phyloP scores from a whole-genome alignment of 208 protist genomes.

The Acanthamoeba quina region DNA sequence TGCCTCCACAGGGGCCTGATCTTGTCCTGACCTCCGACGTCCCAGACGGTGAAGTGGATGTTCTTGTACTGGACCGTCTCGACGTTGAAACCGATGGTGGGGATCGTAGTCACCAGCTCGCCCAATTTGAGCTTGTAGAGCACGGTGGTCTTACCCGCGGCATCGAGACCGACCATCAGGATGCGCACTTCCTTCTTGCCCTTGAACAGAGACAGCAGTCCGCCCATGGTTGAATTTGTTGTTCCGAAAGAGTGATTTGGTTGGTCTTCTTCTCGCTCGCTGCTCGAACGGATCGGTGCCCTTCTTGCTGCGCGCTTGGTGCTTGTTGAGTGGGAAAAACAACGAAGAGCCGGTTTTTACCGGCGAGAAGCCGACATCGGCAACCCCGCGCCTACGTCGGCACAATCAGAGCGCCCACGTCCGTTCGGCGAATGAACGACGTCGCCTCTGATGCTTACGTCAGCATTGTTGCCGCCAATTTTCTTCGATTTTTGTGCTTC shows the following conservation, averaged over 20 bases:
- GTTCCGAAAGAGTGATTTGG: neutral
- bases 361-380: conserved; percentile 22
- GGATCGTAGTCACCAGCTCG: too few species aligned
- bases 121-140: conserved; percentile 84
- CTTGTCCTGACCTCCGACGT: conserved; percentile 88
- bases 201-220: conserved; percentile 62
- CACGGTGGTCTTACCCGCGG: conserved; percentile 95
- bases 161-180: conserved; percentile 63
- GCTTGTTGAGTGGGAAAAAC: neutral
- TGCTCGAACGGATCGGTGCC: neutral
- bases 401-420: neutral
- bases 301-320: neutral
- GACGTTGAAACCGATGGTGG: conserved; percentile 94
- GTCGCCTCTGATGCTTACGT: neutral
- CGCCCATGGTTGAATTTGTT: conserved; percentile 32
- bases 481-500: neutral
- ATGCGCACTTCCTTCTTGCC: conserved; percentile 57
- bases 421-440: conserved; percentile 20
- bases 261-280: neutral
- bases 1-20: conserved; percentile 79
- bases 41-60: conserved; percentile 90
- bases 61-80: conserved; percentile 93
- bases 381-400: conserved; percentile 14
- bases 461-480: neutral
- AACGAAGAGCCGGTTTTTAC: neutral